Conservation (phyloP, 2,329 filamentous ascomycete species). For the Curvularia lunata region DNA sequence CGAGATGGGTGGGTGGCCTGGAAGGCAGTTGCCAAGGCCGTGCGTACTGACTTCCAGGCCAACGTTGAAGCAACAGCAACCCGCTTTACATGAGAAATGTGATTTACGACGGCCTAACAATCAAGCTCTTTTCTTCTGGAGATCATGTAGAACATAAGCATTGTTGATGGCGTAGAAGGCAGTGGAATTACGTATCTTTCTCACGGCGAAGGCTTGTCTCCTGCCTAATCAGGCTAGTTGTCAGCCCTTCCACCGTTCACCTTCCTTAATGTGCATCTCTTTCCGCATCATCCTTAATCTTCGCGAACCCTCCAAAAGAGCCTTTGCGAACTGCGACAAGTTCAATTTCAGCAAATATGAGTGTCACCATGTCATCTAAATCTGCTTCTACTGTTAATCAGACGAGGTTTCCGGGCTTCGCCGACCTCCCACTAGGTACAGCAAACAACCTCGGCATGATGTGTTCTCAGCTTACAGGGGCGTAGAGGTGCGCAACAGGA, state of each 20-base stretch:
- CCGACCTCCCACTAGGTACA: conserved; percentile 16
- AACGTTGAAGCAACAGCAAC: neutral
- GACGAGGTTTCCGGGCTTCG: conserved; percentile 12
- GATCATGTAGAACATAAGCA: neutral
- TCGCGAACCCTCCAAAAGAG: conserved; percentile 8
- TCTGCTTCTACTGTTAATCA: conserved; percentile 8
- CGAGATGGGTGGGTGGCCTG: neutral
- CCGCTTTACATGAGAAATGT: neutral
- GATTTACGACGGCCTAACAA: neutral
- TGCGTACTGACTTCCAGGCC: neutral
- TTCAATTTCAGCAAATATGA: conserved; percentile 3
- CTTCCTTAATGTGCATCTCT: conserved; percentile 13
- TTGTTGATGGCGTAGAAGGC: conserved; percentile 2
- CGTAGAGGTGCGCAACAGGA: conserved; percentile 19
- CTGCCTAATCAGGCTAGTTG: conserved; percentile 14
- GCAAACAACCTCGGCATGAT: conserved; percentile 11
- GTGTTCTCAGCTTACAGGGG: conserved; percentile 12
- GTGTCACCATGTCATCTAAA: conserved; percentile 13
- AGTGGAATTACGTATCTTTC: conserved; percentile 15
- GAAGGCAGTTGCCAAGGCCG: neutral
- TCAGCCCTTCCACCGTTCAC: conserved; percentile 5
- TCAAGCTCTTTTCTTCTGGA: neutral
- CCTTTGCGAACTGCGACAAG: conserved; percentile 11
- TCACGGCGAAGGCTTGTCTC: conserved; percentile 9
- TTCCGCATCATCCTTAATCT: conserved; percentile 1